Evolutionary conservation across 257 asterid species (phyloP).

Genomic region (Haberlea rhodopensis): DNA sequence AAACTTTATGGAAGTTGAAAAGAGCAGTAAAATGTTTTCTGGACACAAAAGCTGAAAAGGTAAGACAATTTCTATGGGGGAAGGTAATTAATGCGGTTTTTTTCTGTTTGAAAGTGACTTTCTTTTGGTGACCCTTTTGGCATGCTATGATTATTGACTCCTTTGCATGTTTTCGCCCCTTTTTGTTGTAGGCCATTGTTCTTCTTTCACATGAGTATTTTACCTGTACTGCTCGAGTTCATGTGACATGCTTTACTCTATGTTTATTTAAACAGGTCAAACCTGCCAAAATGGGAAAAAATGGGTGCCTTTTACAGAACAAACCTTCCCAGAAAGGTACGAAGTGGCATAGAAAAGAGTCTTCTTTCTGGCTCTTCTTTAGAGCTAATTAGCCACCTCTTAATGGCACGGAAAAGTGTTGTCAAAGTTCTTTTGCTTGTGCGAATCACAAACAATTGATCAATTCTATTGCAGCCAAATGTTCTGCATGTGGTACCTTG

Average conservation of each 20-base stretch:
- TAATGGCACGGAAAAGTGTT: constrained; percentile 35
- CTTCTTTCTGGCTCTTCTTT: constrained; percentile 33
- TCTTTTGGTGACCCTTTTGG: background rate
- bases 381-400: constrained; percentile 36
- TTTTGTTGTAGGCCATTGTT: background rate
- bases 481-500: constrained; percentile 33
- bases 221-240: constrained; percentile 1
- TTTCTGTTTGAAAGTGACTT: background rate
- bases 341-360: constrained; percentile 29
- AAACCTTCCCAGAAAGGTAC: constrained; percentile 44
- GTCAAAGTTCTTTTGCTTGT: constrained; percentile 30
- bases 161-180: background rate
- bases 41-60: constrained; percentile 36
- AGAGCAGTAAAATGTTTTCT: constrained; percentile 31
- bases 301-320: constrained; percentile 28
- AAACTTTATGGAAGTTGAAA: constrained; percentile 44
- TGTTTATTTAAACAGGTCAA: constrained; percentile 40
- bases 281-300: constrained; percentile 30
- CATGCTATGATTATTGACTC: background rate
- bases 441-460: constrained; percentile 30
- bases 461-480: constrained; percentile 33
- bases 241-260: constrained; percentile 17
- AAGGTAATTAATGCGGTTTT: background rate
- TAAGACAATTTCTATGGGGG: constrained; percentile 21
- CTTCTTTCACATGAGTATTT: background rate